phyloP scores from a whole-genome alignment of 2,329 filamentous ascomycete genomes.

The Colletotrichum magnum region DNA sequence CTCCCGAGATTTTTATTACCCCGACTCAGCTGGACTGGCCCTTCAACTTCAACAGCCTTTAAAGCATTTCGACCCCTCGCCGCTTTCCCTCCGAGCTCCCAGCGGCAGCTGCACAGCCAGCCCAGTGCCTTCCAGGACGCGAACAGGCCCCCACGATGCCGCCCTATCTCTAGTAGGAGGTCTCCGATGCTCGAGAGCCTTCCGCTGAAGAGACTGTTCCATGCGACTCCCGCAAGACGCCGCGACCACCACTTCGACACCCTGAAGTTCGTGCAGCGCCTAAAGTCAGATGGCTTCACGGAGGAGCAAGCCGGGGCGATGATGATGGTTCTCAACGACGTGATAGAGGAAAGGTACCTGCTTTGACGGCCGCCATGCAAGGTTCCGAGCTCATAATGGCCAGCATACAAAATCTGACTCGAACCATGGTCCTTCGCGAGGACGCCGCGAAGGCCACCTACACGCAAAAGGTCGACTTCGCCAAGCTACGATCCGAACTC shows the following conservation, averaged over 20 bases:
- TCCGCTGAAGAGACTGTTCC: slow-evolving; percentile 69
- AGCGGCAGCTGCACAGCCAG: slow-evolving; percentile 40
- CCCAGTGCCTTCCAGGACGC: slow-evolving; percentile 46
- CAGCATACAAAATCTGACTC: slow-evolving; percentile 95
- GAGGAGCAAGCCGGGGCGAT: slow-evolving; percentile 97
- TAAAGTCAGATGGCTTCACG: slow-evolving; percentile 93
- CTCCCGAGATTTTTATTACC: slow-evolving; percentile 69
- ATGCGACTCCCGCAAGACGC: slow-evolving; percentile 71
- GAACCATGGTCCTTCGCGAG: slow-evolving; percentile 97
- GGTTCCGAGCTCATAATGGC: neutral
- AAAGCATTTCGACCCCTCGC: slow-evolving; percentile 47
- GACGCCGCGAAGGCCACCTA: slow-evolving; percentile 87
- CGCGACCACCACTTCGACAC: slow-evolving; percentile 98
- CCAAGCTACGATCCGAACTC: slow-evolving; percentile 94
- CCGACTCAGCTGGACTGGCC: slow-evolving; percentile 66
- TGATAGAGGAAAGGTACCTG: slow-evolving; percentile 89
- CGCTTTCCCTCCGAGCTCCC: slow-evolving; percentile 40
- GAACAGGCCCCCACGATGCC: slow-evolving; percentile 37
- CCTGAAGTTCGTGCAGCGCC: slow-evolving; percentile 92
- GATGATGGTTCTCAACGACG: slow-evolving; percentile 97
- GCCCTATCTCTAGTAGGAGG: slow-evolving; percentile 8
- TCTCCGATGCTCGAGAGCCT: slow-evolving; percentile 48
- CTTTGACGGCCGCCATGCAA: neutral
- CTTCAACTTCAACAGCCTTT: too few species aligned
- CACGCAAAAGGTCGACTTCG: slow-evolving; percentile 96